Base-by-base conservation (phyloP, 495 filamentous ascomycete genomes). In the Lasiosphaeriaceae sp. region DNA sequence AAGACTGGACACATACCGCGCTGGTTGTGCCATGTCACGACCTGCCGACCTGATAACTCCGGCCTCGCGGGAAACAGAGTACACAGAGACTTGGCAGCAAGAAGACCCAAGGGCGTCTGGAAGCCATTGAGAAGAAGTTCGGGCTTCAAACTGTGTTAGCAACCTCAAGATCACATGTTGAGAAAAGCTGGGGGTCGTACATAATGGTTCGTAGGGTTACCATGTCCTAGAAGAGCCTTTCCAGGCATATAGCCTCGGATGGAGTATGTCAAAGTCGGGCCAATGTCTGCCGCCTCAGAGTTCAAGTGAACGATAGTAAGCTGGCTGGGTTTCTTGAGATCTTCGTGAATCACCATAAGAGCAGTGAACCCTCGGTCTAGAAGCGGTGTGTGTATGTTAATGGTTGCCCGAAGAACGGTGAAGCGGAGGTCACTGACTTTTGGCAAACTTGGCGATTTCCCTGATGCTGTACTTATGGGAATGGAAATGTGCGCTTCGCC, bases 71-170 rank as follows among this genome's bases (percentile, higher is more conserved):
- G 92, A 75, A 94, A 97, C 39, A 97, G 71, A 0, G 83, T 83
- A 57, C 86, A 81, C 79, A 97, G 93, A 1, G 96, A 77, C 59
- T 89, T 86, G 11, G 92, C 94, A 0, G 90, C 90, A n/a, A 96
- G 77, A 4, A 96, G 76, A 69, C 95, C 95, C 11, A 98, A 77
- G 0, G 94, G 90, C 0, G 95, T 98, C 62, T 90, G 84, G 78
- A 98, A 98, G 67, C 92, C 92, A 71, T 97, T 97, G 35, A 98
- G 80, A 48, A 97, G 89, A 41, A 98, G 81, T 72, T 98, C 94
- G 3, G 93, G 94, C 68, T 71, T 23, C 12, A 11, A 21, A 9
- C 7, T 9, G 0, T 22, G 50, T 71, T 54, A 70, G 63, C 45
- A 22, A 8, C n/a, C 1, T 24, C 7, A n/a, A 34, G 0, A 22